Evolutionary conservation across 352 stramenopile species (phyloP).

Genomic region (Saprolegnia parasitica): DNA sequence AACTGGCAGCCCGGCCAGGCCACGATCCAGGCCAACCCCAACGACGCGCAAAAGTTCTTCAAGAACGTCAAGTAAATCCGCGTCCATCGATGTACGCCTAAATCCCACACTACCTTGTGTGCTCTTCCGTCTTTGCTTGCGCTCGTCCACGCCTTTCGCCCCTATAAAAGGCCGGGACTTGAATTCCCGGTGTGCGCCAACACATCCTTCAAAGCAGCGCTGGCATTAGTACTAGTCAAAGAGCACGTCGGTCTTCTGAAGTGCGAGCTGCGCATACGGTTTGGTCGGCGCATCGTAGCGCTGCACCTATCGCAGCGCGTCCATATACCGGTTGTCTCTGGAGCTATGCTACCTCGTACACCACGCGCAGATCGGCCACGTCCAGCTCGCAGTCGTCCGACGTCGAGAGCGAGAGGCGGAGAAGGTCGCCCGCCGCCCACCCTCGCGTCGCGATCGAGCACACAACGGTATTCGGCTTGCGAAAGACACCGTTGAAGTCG

Average conservation of each 20-base stretch:
- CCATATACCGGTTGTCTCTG: neutral
- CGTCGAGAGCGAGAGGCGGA: neutral
- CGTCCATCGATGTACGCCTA: neutral
- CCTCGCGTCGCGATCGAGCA: neutral
- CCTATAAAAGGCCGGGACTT: no score
- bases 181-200: no score
- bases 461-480: neutral
- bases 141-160: no score
- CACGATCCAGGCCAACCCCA: slow-evolving; percentile 85
- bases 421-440: neutral
- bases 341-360: neutral
- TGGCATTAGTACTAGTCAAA: neutral
- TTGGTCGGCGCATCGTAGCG: neutral
- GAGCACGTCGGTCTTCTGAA: neutral
- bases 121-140: no score
- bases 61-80: slow-evolving; percentile 45
- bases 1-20: slow-evolving; percentile 88
- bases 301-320: neutral
- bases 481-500: neutral
- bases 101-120: neutral
- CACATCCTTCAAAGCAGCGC: no score
- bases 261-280: neutral
- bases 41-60: slow-evolving; percentile 80
- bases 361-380: neutral
- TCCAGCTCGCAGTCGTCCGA: neutral